A percentile compares a stretch with the other conserved stretches of the same genome.
Conservation (phyloP, 2,329 filamentous ascomycete genomes). For the Colletotrichum agaves region DNA sequence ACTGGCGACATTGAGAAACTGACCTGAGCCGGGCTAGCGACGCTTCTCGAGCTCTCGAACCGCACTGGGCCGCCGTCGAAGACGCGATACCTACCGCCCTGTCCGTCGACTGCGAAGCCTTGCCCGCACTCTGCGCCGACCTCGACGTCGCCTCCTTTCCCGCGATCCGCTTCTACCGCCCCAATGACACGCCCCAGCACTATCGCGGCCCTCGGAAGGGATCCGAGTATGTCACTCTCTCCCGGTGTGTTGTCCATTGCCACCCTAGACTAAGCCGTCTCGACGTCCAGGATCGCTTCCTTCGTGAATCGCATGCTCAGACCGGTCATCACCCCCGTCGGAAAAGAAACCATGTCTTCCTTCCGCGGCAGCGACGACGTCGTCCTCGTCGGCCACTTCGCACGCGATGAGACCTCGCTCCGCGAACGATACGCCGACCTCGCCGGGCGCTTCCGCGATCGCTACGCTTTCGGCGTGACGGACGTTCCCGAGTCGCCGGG, state of each 20-base stretch:
- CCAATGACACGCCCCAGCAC: slow-evolving; percentile 46
- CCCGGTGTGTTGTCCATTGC: background rate
- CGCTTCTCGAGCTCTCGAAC: slow-evolving; percentile 47
- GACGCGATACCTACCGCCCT: slow-evolving; percentile 41
- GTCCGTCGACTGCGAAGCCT: slow-evolving; percentile 54
- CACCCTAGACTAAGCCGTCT: slow-evolving; percentile 21
- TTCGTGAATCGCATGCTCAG: slow-evolving; percentile 45
- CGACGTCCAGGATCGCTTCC: slow-evolving; percentile 41
- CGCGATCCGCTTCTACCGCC: slow-evolving; percentile 55
- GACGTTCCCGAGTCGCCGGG: slow-evolving; percentile 28
- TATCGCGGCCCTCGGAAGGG: slow-evolving; percentile 58
- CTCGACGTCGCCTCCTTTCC: slow-evolving; percentile 57
- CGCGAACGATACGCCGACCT: slow-evolving; percentile 45
- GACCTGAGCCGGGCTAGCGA: slow-evolving; percentile 40
- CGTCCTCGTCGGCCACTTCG: slow-evolving; percentile 54
- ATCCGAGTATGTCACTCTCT: slow-evolving; percentile 45
- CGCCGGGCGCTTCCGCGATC: slow-evolving; percentile 52
- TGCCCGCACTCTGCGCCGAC: slow-evolving; percentile 52
- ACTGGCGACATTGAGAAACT: no score
- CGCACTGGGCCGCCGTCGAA: slow-evolving; percentile 48
- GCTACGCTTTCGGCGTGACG: slow-evolving; percentile 53
- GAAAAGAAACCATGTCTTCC: slow-evolving; percentile 41
- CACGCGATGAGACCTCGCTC: slow-evolving; percentile 44
- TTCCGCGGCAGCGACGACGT: slow-evolving; percentile 54
- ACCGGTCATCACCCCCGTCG: slow-evolving; percentile 44